Percentiles rank a stretch among this genome's conserved stretches.
phyloP scores from a whole-genome alignment of 164 flowering plant species.

The Kalanchoe fedtschenkoi region DNA sequence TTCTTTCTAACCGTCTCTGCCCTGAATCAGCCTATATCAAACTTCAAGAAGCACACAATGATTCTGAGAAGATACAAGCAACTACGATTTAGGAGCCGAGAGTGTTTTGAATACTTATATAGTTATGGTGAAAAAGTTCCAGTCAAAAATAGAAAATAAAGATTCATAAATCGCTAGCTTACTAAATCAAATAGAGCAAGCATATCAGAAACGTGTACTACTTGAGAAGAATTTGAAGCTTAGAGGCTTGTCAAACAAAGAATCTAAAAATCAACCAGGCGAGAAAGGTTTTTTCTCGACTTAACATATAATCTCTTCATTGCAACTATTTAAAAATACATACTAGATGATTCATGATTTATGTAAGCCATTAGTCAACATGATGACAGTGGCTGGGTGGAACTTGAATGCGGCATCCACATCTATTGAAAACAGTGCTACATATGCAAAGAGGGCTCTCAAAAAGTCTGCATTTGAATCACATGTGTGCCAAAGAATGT shows the following conservation, averaged over 20 bases:
- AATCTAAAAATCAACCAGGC: conserved; percentile 41
- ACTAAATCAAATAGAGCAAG: conserved; percentile 73
- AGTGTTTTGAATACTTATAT: conserved; percentile 80
- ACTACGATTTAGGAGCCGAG: conserved; percentile 88
- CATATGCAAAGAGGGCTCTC: conserved; percentile 86
- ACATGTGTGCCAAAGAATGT: conserved; percentile 81
- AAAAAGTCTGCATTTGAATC: conserved; percentile 96
- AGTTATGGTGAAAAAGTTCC: conserved; percentile 97
- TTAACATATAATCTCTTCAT: conserved; percentile 62
- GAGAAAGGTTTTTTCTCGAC: conserved; percentile 53
- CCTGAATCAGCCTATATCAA: conserved; percentile 84
- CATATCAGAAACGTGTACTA: conserved; percentile 50
- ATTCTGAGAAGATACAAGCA: conserved; percentile 85
- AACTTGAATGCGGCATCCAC: conserved; percentile 91
- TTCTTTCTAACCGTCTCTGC: conserved; percentile 76
- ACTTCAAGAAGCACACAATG: conserved; percentile 92
- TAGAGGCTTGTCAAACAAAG: conserved; percentile 63
- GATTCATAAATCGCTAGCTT: conserved; percentile 75
- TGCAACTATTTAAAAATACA: conserved; percentile 60
- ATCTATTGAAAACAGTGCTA: conserved; percentile 60
- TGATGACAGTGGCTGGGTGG: conserved; percentile 99
- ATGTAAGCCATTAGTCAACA: conserved; percentile 87
- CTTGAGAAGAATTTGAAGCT: conserved; percentile 86
- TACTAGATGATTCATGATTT: conserved; percentile 80
- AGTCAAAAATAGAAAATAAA: conserved; percentile 82